A percentile compares a stretch with the other conserved stretches of the same genome.
These are phyloP conservation scores for Hortiboletus campestris DNA, from an alignment of 768 basidiomycete species.

Conservation along the genomic window DNA sequence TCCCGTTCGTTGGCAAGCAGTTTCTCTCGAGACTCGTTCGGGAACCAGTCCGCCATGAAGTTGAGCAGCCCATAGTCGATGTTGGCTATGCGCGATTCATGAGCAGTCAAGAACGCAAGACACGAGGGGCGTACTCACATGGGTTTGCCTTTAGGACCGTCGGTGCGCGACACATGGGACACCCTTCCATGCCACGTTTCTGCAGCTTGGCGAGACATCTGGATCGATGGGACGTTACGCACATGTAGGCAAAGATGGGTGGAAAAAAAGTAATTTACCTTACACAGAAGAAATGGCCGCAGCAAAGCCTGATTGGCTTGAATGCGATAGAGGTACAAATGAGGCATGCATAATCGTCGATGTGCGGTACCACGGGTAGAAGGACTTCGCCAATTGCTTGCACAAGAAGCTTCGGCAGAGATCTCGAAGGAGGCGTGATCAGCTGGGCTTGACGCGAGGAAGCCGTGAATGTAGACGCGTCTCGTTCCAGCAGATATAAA, in stretches of 20 bases:
- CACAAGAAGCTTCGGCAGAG: constrained; percentile 65
- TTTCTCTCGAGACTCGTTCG: constrained; percentile 75
- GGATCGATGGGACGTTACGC: constrained; percentile 9
- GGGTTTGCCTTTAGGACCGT: constrained; percentile 75
- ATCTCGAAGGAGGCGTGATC: constrained; percentile 29
- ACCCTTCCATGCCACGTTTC: constrained; percentile 67
- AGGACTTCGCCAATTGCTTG: constrained; percentile 81
- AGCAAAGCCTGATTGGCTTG: constrained; percentile 82
- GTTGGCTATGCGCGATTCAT: constrained; percentile 49
- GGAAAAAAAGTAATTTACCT: constrained; percentile 34
- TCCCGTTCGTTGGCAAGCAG: constrained; percentile 73
- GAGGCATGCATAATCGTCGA: constrained; percentile 83
- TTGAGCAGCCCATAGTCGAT: constrained; percentile 77
- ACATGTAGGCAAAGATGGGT: not conserved
- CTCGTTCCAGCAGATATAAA: constrained; percentile 21
- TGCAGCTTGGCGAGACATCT: constrained; percentile 90
- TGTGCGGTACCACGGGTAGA: constrained; percentile 73
- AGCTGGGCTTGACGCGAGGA: constrained; percentile 33
- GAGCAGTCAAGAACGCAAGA: not conserved
- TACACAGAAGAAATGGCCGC: constrained; percentile 78
- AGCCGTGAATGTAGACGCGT: constrained; percentile 9
- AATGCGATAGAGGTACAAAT: constrained; percentile 92
- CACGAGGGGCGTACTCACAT: constrained; percentile 45
- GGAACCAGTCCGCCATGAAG: constrained; percentile 94
- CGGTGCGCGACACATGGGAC: constrained; percentile 82